phyloP scores from a whole-genome alignment of 257 asterid genomes.

The Scutellaria barbata region DNA sequence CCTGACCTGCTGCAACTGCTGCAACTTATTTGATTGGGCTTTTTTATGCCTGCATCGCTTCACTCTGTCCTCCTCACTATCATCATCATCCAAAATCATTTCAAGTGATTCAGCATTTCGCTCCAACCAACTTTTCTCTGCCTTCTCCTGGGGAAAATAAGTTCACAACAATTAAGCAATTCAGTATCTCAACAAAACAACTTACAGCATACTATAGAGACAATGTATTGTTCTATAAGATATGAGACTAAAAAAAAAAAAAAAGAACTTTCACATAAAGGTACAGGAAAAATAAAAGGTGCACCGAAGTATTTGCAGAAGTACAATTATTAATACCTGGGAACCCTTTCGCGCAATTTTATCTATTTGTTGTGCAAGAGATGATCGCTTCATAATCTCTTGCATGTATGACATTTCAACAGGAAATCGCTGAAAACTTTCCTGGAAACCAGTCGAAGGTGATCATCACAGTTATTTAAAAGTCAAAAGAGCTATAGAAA shows the following conservation, averaged over 20 bases:
- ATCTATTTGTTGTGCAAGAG: conserved; percentile 95
- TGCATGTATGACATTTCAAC: conserved; percentile 75
- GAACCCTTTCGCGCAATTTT: conserved; percentile 75
- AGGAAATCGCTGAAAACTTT: conserved; percentile 89
- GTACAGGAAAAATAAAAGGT: background rate
- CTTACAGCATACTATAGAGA: conserved; percentile 29
- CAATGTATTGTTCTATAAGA: background rate
- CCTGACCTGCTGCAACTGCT: conserved; percentile 77
- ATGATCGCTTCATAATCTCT: conserved; percentile 79
- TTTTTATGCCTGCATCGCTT: conserved; percentile 66
- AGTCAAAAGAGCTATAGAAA: background rate
- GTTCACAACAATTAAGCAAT: conserved; percentile 26
- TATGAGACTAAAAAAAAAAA: background rate
- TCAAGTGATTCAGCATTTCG: conserved; percentile 82
- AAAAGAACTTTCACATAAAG: background rate
- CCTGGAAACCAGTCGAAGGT: conserved; percentile 53
- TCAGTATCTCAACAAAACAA: conserved; percentile 17
- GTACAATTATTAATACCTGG: conserved; percentile 56
- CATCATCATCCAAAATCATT: conserved; percentile 74
- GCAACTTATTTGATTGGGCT: conserved; percentile 66
- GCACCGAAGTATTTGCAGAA: background rate
- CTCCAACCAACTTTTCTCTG: conserved; percentile 82
- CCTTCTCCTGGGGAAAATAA: conserved; percentile 66
- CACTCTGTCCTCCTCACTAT: conserved; percentile 90
- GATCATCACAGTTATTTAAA: conserved; percentile 11